phyloP scores from a whole-genome alignment of 768 basidiomycete species.

The Paxillus rubicundulus region DNA sequence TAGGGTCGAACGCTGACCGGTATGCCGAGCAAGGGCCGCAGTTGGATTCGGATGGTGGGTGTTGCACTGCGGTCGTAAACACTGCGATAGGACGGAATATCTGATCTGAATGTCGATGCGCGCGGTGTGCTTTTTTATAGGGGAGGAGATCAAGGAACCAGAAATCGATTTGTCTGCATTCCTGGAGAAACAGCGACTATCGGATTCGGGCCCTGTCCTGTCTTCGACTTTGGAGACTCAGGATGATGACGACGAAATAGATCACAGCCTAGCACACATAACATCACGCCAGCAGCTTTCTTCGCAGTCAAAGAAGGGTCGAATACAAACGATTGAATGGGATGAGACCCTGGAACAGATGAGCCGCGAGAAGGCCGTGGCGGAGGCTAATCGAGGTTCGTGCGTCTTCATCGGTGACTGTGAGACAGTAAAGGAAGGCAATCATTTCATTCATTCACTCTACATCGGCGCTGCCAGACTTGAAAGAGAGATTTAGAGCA shows the following conservation, averaged over 20 bases:
- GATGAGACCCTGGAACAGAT: constrained; percentile 62
- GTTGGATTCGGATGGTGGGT: constrained; percentile 65
- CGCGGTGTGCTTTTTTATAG: constrained; percentile 30
- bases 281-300: constrained; percentile 27
- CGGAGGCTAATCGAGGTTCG: constrained; percentile 74
- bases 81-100: not conserved
- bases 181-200: constrained; percentile 58
- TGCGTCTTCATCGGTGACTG: not conserved
- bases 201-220: constrained; percentile 32
- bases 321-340: constrained; percentile 65
- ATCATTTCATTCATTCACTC: not conserved
- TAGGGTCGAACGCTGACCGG: constrained; percentile 71
- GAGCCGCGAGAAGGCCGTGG: constrained; percentile 65
- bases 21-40: constrained; percentile 71
- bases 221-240: constrained; percentile 18
- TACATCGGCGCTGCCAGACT: constrained; percentile 37
- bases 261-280: constrained; percentile 55
- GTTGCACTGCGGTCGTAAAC: not conserved
- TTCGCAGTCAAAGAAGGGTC: constrained; percentile 54
- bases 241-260: constrained; percentile 50
- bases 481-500: constrained; percentile 57
- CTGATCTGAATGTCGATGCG: not conserved
- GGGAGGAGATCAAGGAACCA: constrained; percentile 64
- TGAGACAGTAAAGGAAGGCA: too few species aligned
- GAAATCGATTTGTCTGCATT: constrained; percentile 72